Percentiles rank a stretch among this genome's conserved stretches.
These are phyloP conservation scores for Lyophyllum semitale DNA, from an alignment of 768 basidiomycete species.

Conservation along the genomic window DNA sequence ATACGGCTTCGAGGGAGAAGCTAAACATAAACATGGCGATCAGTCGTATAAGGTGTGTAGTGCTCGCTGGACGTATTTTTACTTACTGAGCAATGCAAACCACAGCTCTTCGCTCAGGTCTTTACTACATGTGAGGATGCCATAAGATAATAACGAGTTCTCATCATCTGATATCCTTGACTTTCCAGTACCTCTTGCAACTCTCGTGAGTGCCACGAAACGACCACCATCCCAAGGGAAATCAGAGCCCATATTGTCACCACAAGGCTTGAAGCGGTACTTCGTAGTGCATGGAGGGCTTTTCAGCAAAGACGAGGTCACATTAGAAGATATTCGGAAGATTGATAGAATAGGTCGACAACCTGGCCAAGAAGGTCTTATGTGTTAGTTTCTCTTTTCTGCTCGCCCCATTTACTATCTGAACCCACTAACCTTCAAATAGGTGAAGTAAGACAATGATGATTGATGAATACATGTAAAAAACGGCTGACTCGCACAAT, in stretches of 20 bases:
- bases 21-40: constrained; percentile 95
- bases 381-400: constrained; percentile 64
- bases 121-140: constrained; percentile 79
- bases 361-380: constrained; percentile 92
- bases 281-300: constrained; percentile 97
- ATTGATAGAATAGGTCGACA: constrained; percentile 86
- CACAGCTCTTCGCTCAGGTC: constrained; percentile 86
- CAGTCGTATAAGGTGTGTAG: constrained; percentile 81
- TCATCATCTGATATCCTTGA: neutral
- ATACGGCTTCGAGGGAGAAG: constrained; percentile 95
- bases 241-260: constrained; percentile 70
- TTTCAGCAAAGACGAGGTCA: constrained; percentile 95
- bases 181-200: constrained; percentile 83
- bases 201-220: constrained; percentile 76
- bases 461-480: neutral
- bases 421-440: constrained; percentile 9
- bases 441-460: constrained; percentile 62
- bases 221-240: constrained; percentile 44
- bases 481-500: neutral
- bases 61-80: neutral
- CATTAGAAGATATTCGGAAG: constrained; percentile 88
- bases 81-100: constrained; percentile 1
- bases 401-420: constrained; percentile 5
- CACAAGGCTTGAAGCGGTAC: constrained; percentile 82
- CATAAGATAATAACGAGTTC: neutral